phyloP scores from a whole-genome alignment of 257 asterid species.

The Orobanche coerulescens region DNA sequence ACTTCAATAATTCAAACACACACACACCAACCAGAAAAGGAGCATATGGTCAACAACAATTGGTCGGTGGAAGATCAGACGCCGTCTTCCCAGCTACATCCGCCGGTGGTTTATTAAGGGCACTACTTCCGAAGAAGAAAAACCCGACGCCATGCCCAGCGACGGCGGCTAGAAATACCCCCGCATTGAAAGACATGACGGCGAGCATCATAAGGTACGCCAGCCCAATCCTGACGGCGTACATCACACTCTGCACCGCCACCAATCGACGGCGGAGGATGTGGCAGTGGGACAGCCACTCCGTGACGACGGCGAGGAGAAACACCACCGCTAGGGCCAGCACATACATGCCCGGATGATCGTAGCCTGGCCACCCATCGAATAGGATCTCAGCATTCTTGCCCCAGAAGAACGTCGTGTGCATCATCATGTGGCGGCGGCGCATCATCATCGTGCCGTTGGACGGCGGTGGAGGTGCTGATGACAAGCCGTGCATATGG shows the following conservation, averaged over 20 bases:
- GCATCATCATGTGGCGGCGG: slow-evolving; percentile 64
- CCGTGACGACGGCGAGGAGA: slow-evolving; percentile 34
- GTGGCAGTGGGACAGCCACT: slow-evolving; percentile 52
- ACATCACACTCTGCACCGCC: slow-evolving; percentile 37
- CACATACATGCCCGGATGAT: slow-evolving; percentile 47
- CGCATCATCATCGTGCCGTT: slow-evolving; percentile 27
- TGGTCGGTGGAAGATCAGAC: slow-evolving; percentile 50
- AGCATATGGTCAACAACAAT: too few species aligned
- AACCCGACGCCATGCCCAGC: slow-evolving; percentile 58
- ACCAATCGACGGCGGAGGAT: slow-evolving; percentile 17
- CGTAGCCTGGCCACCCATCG: slow-evolving; percentile 67
- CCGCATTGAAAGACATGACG: slow-evolving; percentile 73
- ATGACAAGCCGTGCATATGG: slow-evolving; percentile 34
- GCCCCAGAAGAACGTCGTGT: slow-evolving; percentile 95
- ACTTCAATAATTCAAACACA: too few species aligned
- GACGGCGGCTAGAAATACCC: slow-evolving; percentile 55
- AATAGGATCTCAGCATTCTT: slow-evolving; percentile 62
- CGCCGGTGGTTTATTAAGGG: slow-evolving; percentile 19
- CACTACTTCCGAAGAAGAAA: slow-evolving; percentile 54
- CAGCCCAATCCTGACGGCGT: slow-evolving; percentile 45
- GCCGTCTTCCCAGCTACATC: slow-evolving; percentile 26
- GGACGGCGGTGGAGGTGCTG: slow-evolving; percentile 15
- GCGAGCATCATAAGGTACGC: slow-evolving; percentile 76
- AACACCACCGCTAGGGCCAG: slow-evolving; percentile 46
- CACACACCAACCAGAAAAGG: too few species aligned